Evolutionary conservation across 2,329 filamentous ascomycete species (phyloP), one percentile per base, ranked within the genome.

Genomic region (Sporothrix schenckii): DNA sequence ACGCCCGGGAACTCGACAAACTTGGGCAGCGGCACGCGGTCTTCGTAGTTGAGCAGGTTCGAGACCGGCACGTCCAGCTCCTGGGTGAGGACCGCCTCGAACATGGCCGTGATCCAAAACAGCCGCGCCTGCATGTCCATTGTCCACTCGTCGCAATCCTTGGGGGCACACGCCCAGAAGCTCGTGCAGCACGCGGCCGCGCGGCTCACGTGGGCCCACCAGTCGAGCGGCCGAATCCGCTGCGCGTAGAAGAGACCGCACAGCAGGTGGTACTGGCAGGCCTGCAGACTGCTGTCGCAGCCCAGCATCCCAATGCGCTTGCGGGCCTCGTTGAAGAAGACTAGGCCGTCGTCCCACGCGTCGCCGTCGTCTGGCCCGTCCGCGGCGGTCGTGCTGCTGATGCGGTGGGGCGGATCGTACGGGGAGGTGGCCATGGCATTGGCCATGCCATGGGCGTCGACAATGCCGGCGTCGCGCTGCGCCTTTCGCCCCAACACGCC

Each of bases 101-200:
- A 84, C 83, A 86, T 85, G 58, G 86, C 78, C 19, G 83, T 84
- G 70, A 83, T 85, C 85, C 85, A 87, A 72, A 85, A 87, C 1
- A 86, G 79, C 21, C 84, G 79, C 2, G 84, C 84, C 71, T 86
- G 82, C 84, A 87, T 86, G 75, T 87, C 85, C 5, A 83, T 82
- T 71, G 84, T 82, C 84, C 84, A 87, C 41, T 82, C 77, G 70
- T 86, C 81, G 68, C 79, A 84, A 79, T 82, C 80, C 39, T 79
- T 78, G 60, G 79, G 77, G 68, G 79, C 79, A 71, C 83, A 83
- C 47, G 82, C 83, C 66, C 85, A 74, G n/a, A 81, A 78, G 54
- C 76, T 78, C 19, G 84, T 79, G 74, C 84, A 86, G 72, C 83
- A 85, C 4, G 82, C 78, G 0, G 83, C 83, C 6, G 85, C 84